Base-by-base conservation (phyloP, 306 rosid species). In the Rosa lucieae region DNA sequence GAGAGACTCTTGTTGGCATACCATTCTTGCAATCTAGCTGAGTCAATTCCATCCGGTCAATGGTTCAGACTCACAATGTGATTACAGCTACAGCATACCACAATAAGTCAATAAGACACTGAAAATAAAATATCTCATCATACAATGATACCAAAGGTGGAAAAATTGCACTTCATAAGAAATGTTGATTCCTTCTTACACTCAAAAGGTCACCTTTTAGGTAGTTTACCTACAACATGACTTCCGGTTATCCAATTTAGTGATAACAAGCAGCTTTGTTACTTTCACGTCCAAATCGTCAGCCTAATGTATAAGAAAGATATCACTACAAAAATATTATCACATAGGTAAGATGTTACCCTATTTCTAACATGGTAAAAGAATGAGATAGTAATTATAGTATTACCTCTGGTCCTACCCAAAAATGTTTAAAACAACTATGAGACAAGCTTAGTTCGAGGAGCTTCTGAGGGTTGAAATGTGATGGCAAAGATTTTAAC, bases 191-290 rank as follows among this genome's bases (percentile, higher is more conserved):
- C 20, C 10, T 15, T 12, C 7, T 29, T 61, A 23, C 26, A 23
- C 26, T 23, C 26, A 49, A 62, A 61, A 21, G 3, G 47, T 39
- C 47, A 35, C 15, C 21, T 66, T 40, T 66, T 17, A 8, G 47
- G 70, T 37, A 39, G n/a, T 23, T 35, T 66, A 63, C 23, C 46
- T 18, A 39, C 47, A 62, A 26, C 42, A 62, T 66, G 46, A 65
- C 70, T 65, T 66, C 21, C 0, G 29, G 52, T 5, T 68, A 20
- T 68, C 32, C 51, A 67, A 66, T 66, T 26, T 65, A 14, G 23
- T 35, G 37, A 7, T 37, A 66, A 12, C n/a, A 53, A 51, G 6
- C 68, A 83, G 52, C 68, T 79, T 23, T 78, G 49, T 67, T 44
- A 43, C 72, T 74, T 72, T 77, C 67, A 63, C 13, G 63, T 1